Conservation (phyloP, 1,139 yeast species). For the Debaryomycetaceae sp. region DNA sequence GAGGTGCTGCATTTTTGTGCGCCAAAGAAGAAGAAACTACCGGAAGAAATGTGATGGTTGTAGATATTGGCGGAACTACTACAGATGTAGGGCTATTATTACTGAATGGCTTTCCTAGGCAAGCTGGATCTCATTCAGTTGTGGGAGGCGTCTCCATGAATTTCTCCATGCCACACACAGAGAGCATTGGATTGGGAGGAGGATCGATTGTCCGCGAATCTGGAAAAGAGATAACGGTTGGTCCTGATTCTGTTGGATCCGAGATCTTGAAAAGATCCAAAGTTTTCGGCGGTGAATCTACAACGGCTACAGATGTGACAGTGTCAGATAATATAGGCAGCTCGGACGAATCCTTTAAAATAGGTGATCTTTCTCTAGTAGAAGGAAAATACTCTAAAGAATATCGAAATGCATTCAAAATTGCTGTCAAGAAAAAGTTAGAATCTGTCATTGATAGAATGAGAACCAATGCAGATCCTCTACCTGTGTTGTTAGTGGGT, state of each 20-base stretch:
- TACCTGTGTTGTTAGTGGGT: slow-evolving; percentile 41
- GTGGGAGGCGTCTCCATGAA: slow-evolving; percentile 43
- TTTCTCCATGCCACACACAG: slow-evolving; percentile 44
- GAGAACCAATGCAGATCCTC: slow-evolving; percentile 39
- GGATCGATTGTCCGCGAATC: slow-evolving; percentile 34
- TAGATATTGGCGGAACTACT: slow-evolving; percentile 45
- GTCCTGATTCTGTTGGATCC: slow-evolving; percentile 41
- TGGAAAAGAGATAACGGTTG: slow-evolving; percentile 22
- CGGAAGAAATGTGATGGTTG: slow-evolving; percentile 28
- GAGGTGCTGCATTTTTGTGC: slow-evolving; percentile 41
- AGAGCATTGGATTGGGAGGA: slow-evolving; percentile 41
- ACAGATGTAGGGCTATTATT: slow-evolving; percentile 38
- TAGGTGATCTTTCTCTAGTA: slow-evolving; percentile 12
- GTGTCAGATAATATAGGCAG: slow-evolving; percentile 12
- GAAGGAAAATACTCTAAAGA: slow-evolving; percentile 6
- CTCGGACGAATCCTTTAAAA: neutral
- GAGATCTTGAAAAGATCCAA: slow-evolving; percentile 24
- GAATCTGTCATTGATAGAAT: slow-evolving; percentile 34
- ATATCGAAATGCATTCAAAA: slow-evolving; percentile 11
- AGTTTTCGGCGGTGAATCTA: slow-evolving; percentile 34
- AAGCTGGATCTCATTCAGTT: slow-evolving; percentile 30
- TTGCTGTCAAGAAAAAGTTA: slow-evolving; percentile 21
- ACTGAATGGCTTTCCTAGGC: slow-evolving; percentile 35
- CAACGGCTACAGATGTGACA: slow-evolving; percentile 35
- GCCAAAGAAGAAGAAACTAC: slow-evolving; percentile 18